Evolutionary conservation across 441 rosid genomes (phyloP).

Genomic region (Hura crepitans): DNA sequence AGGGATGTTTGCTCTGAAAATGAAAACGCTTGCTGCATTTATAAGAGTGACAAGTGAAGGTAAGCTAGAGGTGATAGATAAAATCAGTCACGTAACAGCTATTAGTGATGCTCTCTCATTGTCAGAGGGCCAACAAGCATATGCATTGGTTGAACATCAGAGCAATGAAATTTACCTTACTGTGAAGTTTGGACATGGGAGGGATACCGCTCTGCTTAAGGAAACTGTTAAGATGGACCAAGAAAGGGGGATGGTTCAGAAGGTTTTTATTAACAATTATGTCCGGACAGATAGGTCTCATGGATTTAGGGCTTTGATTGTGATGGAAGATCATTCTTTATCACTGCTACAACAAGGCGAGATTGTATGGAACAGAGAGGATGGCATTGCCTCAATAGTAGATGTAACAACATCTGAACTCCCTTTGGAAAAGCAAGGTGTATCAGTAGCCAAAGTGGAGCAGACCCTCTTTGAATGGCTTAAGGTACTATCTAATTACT

Average conservation of each 20-base stretch:
- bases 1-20: constrained; percentile 58
- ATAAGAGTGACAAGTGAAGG: constrained; percentile 52
- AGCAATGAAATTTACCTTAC: constrained; percentile 55
- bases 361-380: constrained; percentile 97
- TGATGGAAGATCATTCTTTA: constrained; percentile 98
- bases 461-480: constrained; percentile 94
- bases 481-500: constrained; percentile 49
- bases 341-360: constrained; percentile 87
- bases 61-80: constrained; percentile 66
- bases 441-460: constrained; percentile 92
- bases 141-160: constrained; percentile 67
- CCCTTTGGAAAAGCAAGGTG: constrained; percentile 86
- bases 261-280: constrained; percentile 90
- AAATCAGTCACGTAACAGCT: constrained; percentile 50
- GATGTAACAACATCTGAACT: constrained; percentile 85
- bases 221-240: constrained; percentile 71
- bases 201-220: constrained; percentile 65
- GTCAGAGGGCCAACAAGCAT: constrained; percentile 62
- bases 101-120: constrained; percentile 73
- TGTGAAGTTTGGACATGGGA: constrained; percentile 63
- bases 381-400: constrained; percentile 82
- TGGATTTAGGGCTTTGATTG: constrained; percentile 92
- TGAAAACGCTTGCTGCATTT: constrained; percentile 38
- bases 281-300: constrained; percentile 80
- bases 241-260: constrained; percentile 73